These are phyloP conservation scores for Hirsutella rhossiliensis DNA, from an alignment of 2,329 filamentous ascomycete genomes.

Conservation along the genomic window DNA sequence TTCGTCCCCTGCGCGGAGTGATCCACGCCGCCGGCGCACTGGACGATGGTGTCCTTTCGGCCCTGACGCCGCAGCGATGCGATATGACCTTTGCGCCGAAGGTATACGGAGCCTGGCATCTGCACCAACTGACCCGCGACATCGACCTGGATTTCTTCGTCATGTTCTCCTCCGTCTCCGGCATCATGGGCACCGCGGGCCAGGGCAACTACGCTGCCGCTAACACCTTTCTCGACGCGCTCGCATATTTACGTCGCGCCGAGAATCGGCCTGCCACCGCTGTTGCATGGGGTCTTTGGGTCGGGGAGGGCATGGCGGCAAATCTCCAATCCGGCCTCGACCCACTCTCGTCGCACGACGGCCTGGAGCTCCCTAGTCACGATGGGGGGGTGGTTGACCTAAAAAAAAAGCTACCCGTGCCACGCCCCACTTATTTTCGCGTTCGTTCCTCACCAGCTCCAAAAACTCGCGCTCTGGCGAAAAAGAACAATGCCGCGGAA, in stretches of 20 bases:
- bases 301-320: too few relatives aligned
- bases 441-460: too few relatives aligned
- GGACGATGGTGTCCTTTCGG: slow-evolving; percentile 5
- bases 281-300: slow-evolving; percentile 2
- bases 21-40: slow-evolving; percentile 7
- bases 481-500: too few relatives aligned
- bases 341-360: too few relatives aligned
- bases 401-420: too few relatives aligned
- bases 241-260: slow-evolving; percentile 20
- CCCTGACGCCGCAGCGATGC: slow-evolving; percentile 21
- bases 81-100: slow-evolving; percentile 14
- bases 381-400: too few relatives aligned
- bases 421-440: too few relatives aligned
- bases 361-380: too few relatives aligned
- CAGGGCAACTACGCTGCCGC: slow-evolving; percentile 27
- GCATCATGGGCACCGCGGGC: slow-evolving; percentile 17
- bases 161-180: slow-evolving; percentile 19
- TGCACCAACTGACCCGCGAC: slow-evolving; percentile 12
- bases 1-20: slow-evolving; percentile 5
- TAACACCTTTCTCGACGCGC: slow-evolving; percentile 25
- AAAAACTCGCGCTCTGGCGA: too few relatives aligned
- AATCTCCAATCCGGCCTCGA: too few relatives aligned
- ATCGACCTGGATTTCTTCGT: slow-evolving; percentile 22
- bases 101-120: slow-evolving; percentile 18
- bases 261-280: slow-evolving; percentile 7